Base-by-base conservation (phyloP, 2,329 filamentous ascomycete species). In the Diaporthe nobilis region DNA sequence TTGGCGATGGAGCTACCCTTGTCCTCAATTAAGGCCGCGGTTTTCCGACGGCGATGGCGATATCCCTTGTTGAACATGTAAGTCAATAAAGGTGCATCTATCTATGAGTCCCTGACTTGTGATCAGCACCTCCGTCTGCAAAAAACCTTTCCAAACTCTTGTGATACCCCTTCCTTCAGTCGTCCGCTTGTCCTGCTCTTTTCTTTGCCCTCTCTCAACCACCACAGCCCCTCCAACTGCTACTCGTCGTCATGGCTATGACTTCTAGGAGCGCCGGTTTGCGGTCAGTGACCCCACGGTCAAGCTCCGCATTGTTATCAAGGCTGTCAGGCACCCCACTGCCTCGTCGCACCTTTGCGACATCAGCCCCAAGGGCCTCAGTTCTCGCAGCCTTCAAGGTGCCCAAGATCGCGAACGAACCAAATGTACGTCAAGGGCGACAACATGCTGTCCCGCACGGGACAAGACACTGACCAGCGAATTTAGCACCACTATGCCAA, bases 381-480 rank as follows among this genome's bases (percentile, higher is more conserved):
- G 93, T 92, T 10, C 88, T 98, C 78, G 96, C 95, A 68, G 90
- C 92, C 77, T 98, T 98, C 90, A 96, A 95, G 88, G 91, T 96
- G 71, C 97, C 97, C 68, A 92, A 92, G 78, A 91, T 98, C 80
- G 88, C 91, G 83, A 99, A 99, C 83, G 97, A 99, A 87, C 95
- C 95, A n/a, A 99, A 98, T 84, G 96, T 98, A 85, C 84, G 94
- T 89, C 47, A 60, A 42, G 31, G 57, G 71, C 71, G 73, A 37
- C 34, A 44, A 55, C 44, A 20, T 55, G 63, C 31, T 31, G 37
- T 44, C 5, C 58, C 28, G 22, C 7, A 47, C n/a, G 28, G 58
- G 28, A 76, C 22, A 28, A 12, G 22, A 25, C 7, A 17, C 39
- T 74, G 31, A 71, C 61, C 44, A 28, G 58, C 70, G 25, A 76